phyloP scores from a whole-genome alignment of 306 rosid species.

The Albizia julibrissin region DNA sequence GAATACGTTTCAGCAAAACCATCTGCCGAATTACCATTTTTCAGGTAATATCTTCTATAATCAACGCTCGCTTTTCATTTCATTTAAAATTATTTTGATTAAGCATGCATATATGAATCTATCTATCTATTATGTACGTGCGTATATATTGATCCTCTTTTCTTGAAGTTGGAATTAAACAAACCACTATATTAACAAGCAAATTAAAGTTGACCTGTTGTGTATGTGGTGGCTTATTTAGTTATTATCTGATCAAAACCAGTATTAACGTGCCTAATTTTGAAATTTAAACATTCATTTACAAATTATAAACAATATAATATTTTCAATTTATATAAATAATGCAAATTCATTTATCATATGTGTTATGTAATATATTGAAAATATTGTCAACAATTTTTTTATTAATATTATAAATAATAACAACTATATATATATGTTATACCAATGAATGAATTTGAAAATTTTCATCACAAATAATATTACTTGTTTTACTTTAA shows the following conservation, averaged over 20 bases:
- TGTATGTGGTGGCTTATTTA: background rate
- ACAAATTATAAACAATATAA: too few species aligned
- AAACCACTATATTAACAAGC: background rate
- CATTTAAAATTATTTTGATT: too few species aligned
- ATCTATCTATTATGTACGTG: too few species aligned
- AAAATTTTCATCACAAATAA: too few species aligned
- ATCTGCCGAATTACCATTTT: conserved; percentile 31
- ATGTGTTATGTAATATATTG: background rate
- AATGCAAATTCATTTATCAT: background rate
- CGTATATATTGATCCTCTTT: too few species aligned
- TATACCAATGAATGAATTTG: too few species aligned
- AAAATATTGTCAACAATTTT: too few species aligned
- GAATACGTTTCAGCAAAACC: conserved; percentile 49
- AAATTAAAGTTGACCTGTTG: background rate
- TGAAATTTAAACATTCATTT: background rate
- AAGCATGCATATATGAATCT: background rate
- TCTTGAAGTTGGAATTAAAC: background rate
- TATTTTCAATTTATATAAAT: too few species aligned
- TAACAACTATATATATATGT: background rate
- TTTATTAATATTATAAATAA: too few species aligned
- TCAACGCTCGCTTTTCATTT: too few species aligned
- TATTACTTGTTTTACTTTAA: too few species aligned
- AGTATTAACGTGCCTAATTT: background rate
- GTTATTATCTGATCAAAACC: background rate
- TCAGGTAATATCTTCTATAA: conserved; percentile 35